These are phyloP conservation scores for Boletus subcaerulescens DNA, from an alignment of 768 basidiomycete species.

Conservation along the genomic window DNA sequence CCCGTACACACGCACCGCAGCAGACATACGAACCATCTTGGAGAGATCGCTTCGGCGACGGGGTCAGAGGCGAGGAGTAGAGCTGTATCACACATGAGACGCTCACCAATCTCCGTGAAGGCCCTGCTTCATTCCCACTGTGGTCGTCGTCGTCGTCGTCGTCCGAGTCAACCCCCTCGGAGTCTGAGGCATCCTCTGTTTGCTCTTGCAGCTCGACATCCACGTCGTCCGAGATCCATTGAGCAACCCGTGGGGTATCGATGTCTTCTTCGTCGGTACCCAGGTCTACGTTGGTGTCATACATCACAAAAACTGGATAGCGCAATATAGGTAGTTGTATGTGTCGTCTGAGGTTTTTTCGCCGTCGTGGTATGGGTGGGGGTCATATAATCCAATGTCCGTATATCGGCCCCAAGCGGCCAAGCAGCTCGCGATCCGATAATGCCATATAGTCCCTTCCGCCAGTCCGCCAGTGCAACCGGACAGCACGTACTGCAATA, in stretches of 20 bases:
- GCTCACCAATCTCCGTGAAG: conserved; percentile 19
- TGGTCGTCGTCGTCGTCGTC: background rate
- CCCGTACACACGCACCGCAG: background rate
- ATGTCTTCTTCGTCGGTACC: background rate
- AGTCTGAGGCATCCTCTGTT: conserved; percentile 5
- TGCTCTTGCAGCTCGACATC: conserved; percentile 29
- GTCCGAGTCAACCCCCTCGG: conserved; percentile 8
- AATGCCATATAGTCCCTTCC: no score
- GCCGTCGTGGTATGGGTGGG: no score
- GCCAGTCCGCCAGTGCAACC: no score
- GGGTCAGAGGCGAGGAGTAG: background rate
- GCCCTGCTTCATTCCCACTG: background rate
- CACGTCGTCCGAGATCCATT: conserved; percentile 53
- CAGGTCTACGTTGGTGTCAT: no score
- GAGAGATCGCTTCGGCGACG: conserved; percentile 24
- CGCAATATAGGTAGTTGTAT: no score
- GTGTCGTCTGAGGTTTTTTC: no score
- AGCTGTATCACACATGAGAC: background rate
- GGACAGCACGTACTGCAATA: no score
- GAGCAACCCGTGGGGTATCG: conserved; percentile 57
- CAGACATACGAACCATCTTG: conserved; percentile 21
- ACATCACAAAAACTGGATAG: no score
- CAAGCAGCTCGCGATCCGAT: no score
- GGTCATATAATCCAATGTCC: no score
- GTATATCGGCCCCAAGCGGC: no score